These are phyloP conservation scores for Penicillium sp. DNA, from an alignment of 2,329 filamentous ascomycete species.

Conservation along the genomic window DNA sequence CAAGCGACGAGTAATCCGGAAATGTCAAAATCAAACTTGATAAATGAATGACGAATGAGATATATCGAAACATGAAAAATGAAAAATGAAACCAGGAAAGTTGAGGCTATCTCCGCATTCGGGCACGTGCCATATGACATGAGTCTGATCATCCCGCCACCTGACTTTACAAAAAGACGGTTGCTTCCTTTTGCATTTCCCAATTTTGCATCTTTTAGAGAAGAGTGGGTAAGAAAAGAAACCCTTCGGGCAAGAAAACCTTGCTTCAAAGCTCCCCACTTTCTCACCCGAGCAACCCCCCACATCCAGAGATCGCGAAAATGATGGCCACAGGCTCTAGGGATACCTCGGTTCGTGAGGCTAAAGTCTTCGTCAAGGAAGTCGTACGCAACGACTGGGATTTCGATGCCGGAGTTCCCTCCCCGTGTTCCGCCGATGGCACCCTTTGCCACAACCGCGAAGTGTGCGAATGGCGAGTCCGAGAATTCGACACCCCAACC, in stretches of 20 bases:
- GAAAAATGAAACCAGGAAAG: no score
- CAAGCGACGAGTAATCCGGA: fast-evolving
- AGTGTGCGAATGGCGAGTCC: slow-evolving; percentile 38
- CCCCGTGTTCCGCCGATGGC: slow-evolving; percentile 20
- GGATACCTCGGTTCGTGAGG: slow-evolving; percentile 43
- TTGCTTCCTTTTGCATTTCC: neutral
- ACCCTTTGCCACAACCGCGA: slow-evolving; percentile 27
- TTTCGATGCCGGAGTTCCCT: slow-evolving; percentile 31
- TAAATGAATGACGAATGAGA: neutral
- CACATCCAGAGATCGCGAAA: slow-evolving; percentile 5
- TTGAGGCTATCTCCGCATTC: slow-evolving; percentile 9
- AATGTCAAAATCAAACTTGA: neutral
- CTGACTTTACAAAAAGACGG: neutral
- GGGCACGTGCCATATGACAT: slow-evolving; percentile 11
- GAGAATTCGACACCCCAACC: slow-evolving; percentile 40
- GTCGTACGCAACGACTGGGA: slow-evolving; percentile 47
- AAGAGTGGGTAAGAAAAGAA: no score
- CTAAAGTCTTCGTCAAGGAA: slow-evolving; percentile 42
- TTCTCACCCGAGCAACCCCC: slow-evolving; percentile 12
- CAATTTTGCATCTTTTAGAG: neutral
- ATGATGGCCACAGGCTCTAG: slow-evolving; percentile 32
- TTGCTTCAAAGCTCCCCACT: slow-evolving; percentile 17
- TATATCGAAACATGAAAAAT: neutral
- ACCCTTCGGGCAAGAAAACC: slow-evolving; percentile 12
- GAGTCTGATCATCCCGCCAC: slow-evolving; percentile 12